These are phyloP conservation scores for Cercis canadensis DNA, from an alignment of 306 rosid species.

Conservation along the genomic window DNA sequence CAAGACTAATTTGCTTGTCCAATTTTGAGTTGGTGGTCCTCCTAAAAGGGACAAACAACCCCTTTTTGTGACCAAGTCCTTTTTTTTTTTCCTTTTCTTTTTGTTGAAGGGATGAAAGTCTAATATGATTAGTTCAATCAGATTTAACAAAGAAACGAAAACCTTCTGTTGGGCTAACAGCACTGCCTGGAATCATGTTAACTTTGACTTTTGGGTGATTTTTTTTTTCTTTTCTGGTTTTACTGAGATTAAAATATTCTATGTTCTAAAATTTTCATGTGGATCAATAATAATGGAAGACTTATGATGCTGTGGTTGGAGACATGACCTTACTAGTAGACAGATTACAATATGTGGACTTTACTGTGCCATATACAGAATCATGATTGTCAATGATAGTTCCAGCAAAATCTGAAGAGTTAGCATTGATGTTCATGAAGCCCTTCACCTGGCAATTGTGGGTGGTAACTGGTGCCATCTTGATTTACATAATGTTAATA, in stretches of 20 bases:
- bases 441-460: slow-evolving; percentile 78
- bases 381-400: slow-evolving; percentile 74
- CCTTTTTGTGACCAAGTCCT: slow-evolving; percentile 4
- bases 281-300: slow-evolving; percentile 48
- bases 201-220: slow-evolving; percentile 12
- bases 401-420: slow-evolving; percentile 40
- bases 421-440: slow-evolving; percentile 65
- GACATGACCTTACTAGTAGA: slow-evolving; percentile 61
- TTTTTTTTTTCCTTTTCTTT: background rate
- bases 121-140: background rate
- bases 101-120: background rate
- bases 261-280: background rate
- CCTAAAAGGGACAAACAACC: background rate
- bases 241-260: no score
- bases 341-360: slow-evolving; percentile 60
- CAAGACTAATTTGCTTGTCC: slow-evolving; percentile 6
- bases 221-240: slow-evolving; percentile 7
- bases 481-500: slow-evolving; percentile 61
- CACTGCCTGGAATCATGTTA: slow-evolving; percentile 14
- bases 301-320: slow-evolving; percentile 63
- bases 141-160: slow-evolving; percentile 16
- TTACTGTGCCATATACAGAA: slow-evolving; percentile 68
- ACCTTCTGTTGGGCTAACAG: background rate
- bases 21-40: background rate
- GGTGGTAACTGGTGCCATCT: slow-evolving; percentile 44